Percentiles rank a stretch among this genome's conserved stretches.
Evolutionary conservation across 345 rosid genomes (phyloP).

Genomic region (Lepidium didymum): DNA sequence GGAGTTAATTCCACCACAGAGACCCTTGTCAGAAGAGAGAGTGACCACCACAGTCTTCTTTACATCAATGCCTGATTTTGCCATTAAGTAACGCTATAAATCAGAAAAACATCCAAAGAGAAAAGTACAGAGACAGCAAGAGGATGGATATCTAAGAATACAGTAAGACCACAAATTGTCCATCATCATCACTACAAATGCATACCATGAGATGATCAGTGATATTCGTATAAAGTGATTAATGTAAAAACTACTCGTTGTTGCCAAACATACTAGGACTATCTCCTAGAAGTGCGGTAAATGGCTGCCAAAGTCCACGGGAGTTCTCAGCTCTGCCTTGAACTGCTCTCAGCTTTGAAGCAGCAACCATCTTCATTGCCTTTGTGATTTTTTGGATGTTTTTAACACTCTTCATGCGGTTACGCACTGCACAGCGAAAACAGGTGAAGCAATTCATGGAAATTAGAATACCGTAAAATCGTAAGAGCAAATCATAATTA

Average conservation of each 20-base stretch:
- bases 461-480: background rate
- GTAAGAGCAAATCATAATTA: background rate
- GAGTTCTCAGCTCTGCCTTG: conserved; percentile 86
- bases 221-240: background rate
- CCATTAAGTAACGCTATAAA: background rate
- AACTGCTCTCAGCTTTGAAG: conserved; percentile 87
- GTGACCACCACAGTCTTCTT: conserved; percentile 94
- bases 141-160: background rate
- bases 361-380: conserved; percentile 99
- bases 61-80: conserved; percentile 63
- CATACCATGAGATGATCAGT: background rate
- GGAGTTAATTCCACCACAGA: conserved; percentile 98
- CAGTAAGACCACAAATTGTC: background rate
- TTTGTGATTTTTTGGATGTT: conserved; percentile 96
- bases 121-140: background rate
- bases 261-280: conserved; percentile 31
- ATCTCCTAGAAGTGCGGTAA: conserved; percentile 41
- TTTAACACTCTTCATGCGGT: conserved; percentile 97
- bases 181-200: conserved; percentile 8
- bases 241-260: background rate
- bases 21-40: conserved; percentile 94
- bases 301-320: conserved; percentile 98
- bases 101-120: conserved; percentile 4
- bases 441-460: background rate
- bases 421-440: conserved; percentile 59